A percentile compares a stretch with the other conserved stretches of the same genome.
phyloP scores from a whole-genome alignment of 2,329 filamentous ascomycete genomes.

The Ilyonectria sp. region DNA sequence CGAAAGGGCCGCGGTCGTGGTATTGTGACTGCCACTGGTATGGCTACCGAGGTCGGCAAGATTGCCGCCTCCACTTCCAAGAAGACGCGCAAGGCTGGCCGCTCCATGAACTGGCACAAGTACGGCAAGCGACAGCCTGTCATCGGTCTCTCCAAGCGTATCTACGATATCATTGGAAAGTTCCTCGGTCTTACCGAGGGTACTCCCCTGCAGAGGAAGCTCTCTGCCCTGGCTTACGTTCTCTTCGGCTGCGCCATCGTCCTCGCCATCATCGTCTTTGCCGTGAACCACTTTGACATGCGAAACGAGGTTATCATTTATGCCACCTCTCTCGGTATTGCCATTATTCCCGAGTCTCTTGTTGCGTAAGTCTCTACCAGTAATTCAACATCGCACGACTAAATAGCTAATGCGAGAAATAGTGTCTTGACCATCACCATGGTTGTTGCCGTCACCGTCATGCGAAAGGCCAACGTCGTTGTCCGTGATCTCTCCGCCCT shows the following conservation, averaged over 20 bases:
- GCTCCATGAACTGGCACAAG: slow-evolving; percentile 68
- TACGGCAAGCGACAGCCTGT: slow-evolving; percentile 67
- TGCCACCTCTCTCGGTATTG: slow-evolving; percentile 71
- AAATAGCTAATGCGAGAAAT: slow-evolving; percentile 14
- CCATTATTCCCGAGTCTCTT: slow-evolving; percentile 75
- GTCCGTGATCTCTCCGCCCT: slow-evolving; percentile 77
- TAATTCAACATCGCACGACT: not conserved
- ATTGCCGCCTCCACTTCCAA: slow-evolving; percentile 72
- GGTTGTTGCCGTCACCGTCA: slow-evolving; percentile 75
- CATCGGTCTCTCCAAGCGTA: slow-evolving; percentile 62
- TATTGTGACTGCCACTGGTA: slow-evolving; percentile 81
- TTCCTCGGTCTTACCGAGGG: slow-evolving; percentile 76
- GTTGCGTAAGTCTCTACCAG: slow-evolving; percentile 66
- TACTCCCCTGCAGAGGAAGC: slow-evolving; percentile 83
- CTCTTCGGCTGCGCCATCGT: slow-evolving; percentile 80
- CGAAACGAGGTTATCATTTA: slow-evolving; percentile 70
- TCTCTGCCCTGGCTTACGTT: slow-evolving; percentile 83
- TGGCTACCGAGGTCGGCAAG: slow-evolving; percentile 79
- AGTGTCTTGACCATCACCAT: slow-evolving; percentile 79
- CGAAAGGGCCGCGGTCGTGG: slow-evolving; percentile 81
- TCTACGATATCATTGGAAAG: slow-evolving; percentile 66
- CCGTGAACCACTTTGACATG: slow-evolving; percentile 67
- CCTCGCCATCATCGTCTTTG: slow-evolving; percentile 71
- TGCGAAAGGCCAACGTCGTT: slow-evolving; percentile 76
- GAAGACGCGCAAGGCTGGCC: slow-evolving; percentile 69